Evolutionary conservation across 2,329 filamentous ascomycete species (phyloP), one percentile per base, ranked within the genome.

Genomic region (Coniochaeta sp.): DNA sequence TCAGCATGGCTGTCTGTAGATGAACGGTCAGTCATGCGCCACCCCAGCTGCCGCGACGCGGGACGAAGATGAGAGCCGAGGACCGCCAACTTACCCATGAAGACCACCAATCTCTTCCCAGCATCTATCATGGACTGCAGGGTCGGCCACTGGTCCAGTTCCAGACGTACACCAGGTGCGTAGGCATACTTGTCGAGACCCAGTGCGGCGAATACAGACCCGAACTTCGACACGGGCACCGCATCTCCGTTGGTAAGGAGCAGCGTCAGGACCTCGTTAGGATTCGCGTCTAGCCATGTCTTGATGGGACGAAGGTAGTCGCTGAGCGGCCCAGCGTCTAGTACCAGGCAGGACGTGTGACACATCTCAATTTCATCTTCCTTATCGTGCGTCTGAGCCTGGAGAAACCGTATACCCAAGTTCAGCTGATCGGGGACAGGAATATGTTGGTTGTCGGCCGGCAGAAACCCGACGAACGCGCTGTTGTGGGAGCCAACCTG

Each of bases 21-120:
- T 30, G 5, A 26, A 24, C 13, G 26, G 45, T 48, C 26, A 48
- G 45, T 14, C 5, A 13, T 22, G 4, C 22, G 8, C 10, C 7
- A 14, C 20, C 13, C 20, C 38, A 14, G 8, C 18, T 18, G 22
- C 18, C 70, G 63, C 13, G n/a, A 24, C 4, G 30, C 0, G 6
- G 48, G 42, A 33, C 66, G 50, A 66, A 59, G 10, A 5, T 27
- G 6, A 10, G 42, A 33, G 14, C 24, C 6, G 1, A 8, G n/a
- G n/a, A n/a, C n/a, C 6, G 26, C 22, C 35, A 3, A 62, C 67
- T 48, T 71, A 70, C 86, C 85, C 64, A 91, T 81, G 56, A 91
- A 91, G 22, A 85, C 81, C 46, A 91, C 68, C 1, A 92, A 71
- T 14, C 87, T 77, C 8, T 77, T 86, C 46, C 76, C 75, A 32